Conservation (phyloP, 192 early-diverging fungal genomes). For the Linnemannia elongata region DNA sequence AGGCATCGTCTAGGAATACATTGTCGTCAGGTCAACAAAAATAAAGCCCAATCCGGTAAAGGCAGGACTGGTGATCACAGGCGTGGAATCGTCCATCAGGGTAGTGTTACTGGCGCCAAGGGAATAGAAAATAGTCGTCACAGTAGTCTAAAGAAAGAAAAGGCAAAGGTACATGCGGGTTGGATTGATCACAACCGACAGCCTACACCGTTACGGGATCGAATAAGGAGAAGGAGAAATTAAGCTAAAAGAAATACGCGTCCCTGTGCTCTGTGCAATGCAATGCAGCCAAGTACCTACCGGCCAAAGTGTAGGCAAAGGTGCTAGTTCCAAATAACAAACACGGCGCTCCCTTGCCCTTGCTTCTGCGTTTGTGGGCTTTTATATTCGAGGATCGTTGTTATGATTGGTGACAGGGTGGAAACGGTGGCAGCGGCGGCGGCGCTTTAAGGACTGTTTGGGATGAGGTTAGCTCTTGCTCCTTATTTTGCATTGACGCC, state of each 20-base stretch:
- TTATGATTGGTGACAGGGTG: not conserved
- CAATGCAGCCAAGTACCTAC: not conserved
- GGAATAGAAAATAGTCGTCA: no score
- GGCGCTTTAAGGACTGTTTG: not conserved
- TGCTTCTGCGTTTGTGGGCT: not conserved
- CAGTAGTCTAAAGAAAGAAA: not conserved
- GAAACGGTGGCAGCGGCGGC: not conserved
- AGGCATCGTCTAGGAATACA: not conserved
- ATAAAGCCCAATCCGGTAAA: no score
- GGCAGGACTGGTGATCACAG: no score
- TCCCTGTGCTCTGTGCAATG: not conserved
- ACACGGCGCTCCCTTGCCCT: no score
- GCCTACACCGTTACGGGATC: not conserved
- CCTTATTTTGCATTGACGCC: not conserved
- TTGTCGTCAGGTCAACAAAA: not conserved
- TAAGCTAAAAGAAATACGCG: not conserved
- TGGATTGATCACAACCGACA: not conserved
- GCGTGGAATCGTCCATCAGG: no score
- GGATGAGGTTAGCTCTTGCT: not conserved
- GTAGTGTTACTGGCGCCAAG: no score
- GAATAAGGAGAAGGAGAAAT: not conserved
- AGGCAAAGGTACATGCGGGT: not conserved
- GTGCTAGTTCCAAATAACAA: no score
- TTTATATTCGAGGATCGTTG: not conserved
- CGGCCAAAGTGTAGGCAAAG: no score